Evolutionary conservation across 257 asterid genomes (phyloP).

Genomic region (Solanum lycopersicoides): DNA sequence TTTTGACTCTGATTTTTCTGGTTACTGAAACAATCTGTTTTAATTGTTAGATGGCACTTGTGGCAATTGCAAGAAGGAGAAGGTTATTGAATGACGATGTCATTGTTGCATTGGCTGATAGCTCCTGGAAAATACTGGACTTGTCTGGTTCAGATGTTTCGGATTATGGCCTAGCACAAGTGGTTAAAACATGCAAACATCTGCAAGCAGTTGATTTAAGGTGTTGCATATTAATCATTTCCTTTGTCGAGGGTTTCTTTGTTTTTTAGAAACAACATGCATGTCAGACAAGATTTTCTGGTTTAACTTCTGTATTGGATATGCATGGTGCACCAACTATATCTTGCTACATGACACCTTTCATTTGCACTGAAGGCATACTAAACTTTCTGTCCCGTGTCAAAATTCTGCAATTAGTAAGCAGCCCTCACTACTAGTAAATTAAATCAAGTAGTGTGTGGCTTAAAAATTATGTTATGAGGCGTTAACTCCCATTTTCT

Average conservation of each 20-base stretch:
- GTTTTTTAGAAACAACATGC: neutral
- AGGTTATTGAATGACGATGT: conserved; percentile 64
- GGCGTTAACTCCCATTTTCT: neutral
- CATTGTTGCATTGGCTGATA: conserved; percentile 60
- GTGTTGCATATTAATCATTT: conserved; percentile 19
- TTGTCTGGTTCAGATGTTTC: conserved; percentile 72
- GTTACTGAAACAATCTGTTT: neutral
- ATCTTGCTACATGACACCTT: neutral
- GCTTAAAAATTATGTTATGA: neutral
- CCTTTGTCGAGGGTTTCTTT: neutral
- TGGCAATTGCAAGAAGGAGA: conserved; percentile 87
- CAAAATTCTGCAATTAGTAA: neutral
- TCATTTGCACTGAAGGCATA: neutral
- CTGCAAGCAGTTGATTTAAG: conserved; percentile 76
- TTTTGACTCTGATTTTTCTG: neutral
- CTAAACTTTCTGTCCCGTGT: neutral
- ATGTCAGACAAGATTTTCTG: neutral
- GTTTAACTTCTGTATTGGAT: neutral
- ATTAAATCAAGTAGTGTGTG: neutral
- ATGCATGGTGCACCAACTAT: neutral
- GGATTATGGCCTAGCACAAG: conserved; percentile 56
- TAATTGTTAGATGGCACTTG: conserved; percentile 47
- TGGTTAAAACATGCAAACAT: conserved; percentile 39
- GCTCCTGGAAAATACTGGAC: conserved; percentile 75
- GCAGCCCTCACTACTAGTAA: neutral